These are phyloP conservation scores for Fusarium duplospermum DNA, from an alignment of 2,329 filamentous ascomycete genomes.

Conservation along the genomic window DNA sequence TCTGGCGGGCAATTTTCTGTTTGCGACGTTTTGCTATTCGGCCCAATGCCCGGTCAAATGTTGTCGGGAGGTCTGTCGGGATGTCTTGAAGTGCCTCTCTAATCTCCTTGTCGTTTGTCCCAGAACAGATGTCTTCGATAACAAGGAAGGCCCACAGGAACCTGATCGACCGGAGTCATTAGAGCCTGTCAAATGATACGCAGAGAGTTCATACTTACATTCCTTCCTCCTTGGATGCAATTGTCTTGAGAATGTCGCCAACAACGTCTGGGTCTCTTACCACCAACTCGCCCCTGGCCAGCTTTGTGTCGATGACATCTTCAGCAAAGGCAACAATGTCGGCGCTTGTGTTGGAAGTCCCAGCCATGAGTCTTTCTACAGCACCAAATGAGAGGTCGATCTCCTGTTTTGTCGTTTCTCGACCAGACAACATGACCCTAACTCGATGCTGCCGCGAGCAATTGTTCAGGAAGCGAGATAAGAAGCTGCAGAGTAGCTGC, in stretches of 20 bases:
- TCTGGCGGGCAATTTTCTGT: not conserved
- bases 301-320: slow-evolving; percentile 6
- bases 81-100: slow-evolving; percentile 1
- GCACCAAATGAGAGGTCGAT: not conserved
- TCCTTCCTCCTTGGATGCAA: slow-evolving; percentile 18
- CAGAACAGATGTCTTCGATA: slow-evolving; percentile 26
- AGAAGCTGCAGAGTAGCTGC: not conserved
- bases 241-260: not conserved
- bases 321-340: slow-evolving; percentile 12
- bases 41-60: slow-evolving; percentile 14
- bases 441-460: not conserved
- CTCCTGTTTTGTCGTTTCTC: not conserved
- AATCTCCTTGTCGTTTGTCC: slow-evolving; percentile 17
- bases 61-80: slow-evolving; percentile 10
- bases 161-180: not conserved
- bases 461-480: not conserved
- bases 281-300: not conserved
- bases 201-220: slow-evolving; percentile 8
- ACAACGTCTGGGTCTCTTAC: not conserved
- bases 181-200: not conserved
- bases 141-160: slow-evolving; percentile 27
- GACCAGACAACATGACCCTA: slow-evolving; percentile 5
- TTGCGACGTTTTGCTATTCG: slow-evolving; percentile 1
- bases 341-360: not conserved
- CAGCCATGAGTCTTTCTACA: not conserved